Conservation (phyloP, 2,329 filamentous ascomycete genomes). For the Apiospora koreana region DNA sequence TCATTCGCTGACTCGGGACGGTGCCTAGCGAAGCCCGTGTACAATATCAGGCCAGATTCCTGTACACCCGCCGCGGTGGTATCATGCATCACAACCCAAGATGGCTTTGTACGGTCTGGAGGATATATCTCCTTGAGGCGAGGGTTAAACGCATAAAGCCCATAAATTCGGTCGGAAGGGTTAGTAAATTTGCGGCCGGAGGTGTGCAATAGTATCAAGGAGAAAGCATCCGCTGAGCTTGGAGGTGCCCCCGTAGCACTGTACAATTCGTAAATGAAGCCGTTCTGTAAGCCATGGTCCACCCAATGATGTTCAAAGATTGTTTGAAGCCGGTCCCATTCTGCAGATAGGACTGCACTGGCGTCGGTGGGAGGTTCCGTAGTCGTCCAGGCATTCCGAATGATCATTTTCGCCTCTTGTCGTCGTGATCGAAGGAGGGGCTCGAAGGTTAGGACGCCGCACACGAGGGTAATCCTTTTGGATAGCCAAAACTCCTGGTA, state of each 20-base stretch:
- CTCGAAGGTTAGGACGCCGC: not conserved
- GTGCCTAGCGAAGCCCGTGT: not conserved
- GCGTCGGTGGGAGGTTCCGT: not conserved
- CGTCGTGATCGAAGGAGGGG: not conserved
- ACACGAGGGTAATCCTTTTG: not conserved
- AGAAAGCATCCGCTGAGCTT: not conserved
- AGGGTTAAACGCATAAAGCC: not conserved
- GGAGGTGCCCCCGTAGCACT: not conserved
- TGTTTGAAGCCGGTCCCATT: not conserved
- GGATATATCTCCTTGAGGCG: not conserved
- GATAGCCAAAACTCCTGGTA: not conserved
- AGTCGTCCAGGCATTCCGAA: not conserved
- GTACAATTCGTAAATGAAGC: not conserved
- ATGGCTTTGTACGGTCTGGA: not conserved
- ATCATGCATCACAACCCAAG: not conserved
- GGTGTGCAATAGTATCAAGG: not conserved
- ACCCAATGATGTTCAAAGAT: not conserved
- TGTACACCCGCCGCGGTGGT: not conserved
- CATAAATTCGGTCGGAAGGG: not conserved
- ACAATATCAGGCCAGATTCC: not conserved
- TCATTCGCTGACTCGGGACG: not conserved
- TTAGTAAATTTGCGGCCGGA: not conserved
- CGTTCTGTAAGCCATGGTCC: not conserved
- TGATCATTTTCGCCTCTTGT: not conserved
- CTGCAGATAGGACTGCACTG: not conserved